These are phyloP conservation scores for Alectoria sarmentosa DNA, from an alignment of 495 filamentous ascomycete genomes.

Conservation along the genomic window DNA sequence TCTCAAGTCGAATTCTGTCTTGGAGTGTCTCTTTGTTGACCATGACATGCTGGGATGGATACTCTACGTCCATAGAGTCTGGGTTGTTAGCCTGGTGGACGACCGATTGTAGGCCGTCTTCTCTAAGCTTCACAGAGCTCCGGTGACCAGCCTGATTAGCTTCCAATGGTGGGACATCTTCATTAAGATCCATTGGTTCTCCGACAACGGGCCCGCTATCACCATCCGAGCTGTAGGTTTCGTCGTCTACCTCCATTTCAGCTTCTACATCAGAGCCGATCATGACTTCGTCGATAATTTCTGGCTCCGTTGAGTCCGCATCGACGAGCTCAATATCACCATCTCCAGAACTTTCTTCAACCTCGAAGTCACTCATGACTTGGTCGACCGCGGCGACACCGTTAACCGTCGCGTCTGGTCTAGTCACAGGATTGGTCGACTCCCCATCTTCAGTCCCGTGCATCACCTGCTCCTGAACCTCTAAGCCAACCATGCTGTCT, in stretches of 20 bases:
- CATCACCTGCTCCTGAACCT: not conserved
- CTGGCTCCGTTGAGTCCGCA: not conserved
- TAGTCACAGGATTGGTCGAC: too few species aligned
- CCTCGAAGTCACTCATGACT: not conserved
- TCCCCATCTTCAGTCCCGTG: too few species aligned
- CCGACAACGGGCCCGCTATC: not conserved
- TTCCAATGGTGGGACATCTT: not conserved
- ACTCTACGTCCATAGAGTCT: not conserved
- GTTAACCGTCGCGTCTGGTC: too few species aligned
- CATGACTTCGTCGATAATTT: not conserved
- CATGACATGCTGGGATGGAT: not conserved
- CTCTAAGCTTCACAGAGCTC: too few species aligned
- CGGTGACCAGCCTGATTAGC: not conserved
- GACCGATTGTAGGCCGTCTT: too few species aligned
- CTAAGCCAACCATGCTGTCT: not conserved
- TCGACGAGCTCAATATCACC: not conserved
- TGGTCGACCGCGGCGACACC: too few species aligned
- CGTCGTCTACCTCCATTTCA: not conserved
- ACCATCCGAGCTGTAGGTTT: not conserved
- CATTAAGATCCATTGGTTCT: not conserved
- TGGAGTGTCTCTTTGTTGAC: not conserved
- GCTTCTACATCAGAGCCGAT: not conserved
- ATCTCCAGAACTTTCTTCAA: not conserved
- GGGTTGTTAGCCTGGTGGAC: not conserved
- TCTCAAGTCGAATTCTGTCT: not conserved